These are phyloP conservation scores for Inga oerstediana DNA, from an alignment of 306 rosid genomes.

Conservation along the genomic window DNA sequence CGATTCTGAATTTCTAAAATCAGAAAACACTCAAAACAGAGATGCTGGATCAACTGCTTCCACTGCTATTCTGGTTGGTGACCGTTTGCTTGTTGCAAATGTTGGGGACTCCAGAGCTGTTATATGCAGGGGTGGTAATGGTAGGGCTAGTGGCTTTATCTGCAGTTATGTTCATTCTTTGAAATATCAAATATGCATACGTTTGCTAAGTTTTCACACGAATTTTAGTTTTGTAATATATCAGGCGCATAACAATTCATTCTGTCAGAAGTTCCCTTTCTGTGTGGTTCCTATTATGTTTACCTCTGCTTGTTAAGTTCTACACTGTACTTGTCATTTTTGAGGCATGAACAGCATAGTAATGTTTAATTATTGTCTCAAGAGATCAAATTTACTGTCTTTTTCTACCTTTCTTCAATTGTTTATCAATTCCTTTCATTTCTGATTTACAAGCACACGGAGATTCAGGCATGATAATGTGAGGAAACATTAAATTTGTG, in stretches of 20 bases:
- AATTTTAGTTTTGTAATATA: slow-evolving; percentile 4
- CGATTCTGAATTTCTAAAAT: slow-evolving; percentile 93
- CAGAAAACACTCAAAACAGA: slow-evolving; percentile 86
- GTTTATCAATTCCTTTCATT: slow-evolving; percentile 2
- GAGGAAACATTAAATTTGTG: slow-evolving; percentile 5
- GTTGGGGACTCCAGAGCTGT: slow-evolving; percentile 98
- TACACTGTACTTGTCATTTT: neutral
- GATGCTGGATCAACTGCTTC: slow-evolving; percentile 99
- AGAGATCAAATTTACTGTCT: slow-evolving; percentile 1
- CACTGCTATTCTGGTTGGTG: slow-evolving; percentile 94
- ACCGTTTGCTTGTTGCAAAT: slow-evolving; percentile 95
- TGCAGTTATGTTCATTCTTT: slow-evolving; percentile 1
- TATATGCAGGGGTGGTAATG: slow-evolving; percentile 90
- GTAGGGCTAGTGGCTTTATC: slow-evolving; percentile 47
- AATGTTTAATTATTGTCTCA: neutral
- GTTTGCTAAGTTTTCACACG: slow-evolving; percentile 6
- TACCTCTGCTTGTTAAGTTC: neutral
- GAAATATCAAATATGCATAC: neutral
- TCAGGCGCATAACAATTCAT: neutral
- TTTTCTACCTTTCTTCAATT: slow-evolving; percentile 2
- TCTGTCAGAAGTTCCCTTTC: slow-evolving; percentile 20
- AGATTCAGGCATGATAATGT: neutral
- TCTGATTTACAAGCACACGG: neutral
- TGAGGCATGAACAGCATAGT: neutral
- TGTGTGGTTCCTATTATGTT: slow-evolving; percentile 6